Percentiles rank a stretch among this genome's conserved stretches.
Conservation (phyloP, 2,329 filamentous ascomycete genomes). For the Parafenestella ontariensis region DNA sequence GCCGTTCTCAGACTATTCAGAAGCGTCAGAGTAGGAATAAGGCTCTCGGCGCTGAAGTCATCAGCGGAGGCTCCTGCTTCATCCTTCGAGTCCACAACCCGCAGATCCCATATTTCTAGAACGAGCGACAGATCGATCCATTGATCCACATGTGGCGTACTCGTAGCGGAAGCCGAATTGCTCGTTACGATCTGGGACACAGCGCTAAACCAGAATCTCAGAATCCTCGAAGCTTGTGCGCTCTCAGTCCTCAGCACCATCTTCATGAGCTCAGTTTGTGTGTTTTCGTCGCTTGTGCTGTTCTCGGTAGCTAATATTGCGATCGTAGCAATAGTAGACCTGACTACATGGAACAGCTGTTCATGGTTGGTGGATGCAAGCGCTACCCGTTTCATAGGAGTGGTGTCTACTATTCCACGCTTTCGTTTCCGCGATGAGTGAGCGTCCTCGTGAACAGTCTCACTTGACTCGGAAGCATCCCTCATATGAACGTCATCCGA, state of each 20-base stretch:
- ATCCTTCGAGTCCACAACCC: constrained; percentile 34
- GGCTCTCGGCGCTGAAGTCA: constrained; percentile 48
- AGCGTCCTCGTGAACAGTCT: constrained; percentile 29
- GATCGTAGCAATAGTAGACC: constrained; percentile 29
- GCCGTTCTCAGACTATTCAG: constrained; percentile 24
- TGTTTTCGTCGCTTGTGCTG: constrained; percentile 22
- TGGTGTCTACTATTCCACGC: constrained; percentile 29
- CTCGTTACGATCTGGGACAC: constrained; percentile 23
- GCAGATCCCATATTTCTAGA: constrained; percentile 45
- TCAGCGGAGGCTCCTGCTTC: constrained; percentile 39
- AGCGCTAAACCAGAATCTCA: constrained; percentile 45
- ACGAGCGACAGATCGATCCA: constrained; percentile 31
- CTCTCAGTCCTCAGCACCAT: constrained; percentile 44
- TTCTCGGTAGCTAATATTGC: constrained; percentile 18
- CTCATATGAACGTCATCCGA: constrained; percentile 16
- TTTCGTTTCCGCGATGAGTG: constrained; percentile 47
- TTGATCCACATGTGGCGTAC: constrained; percentile 4
- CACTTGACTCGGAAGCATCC: constrained; percentile 37
- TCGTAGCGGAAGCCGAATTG: background rate
- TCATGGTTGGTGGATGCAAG: constrained; percentile 16
- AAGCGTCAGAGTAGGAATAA: constrained; percentile 41
- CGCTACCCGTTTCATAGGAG: constrained; percentile 22
- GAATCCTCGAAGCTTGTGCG: constrained; percentile 44
- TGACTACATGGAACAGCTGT: constrained; percentile 34
- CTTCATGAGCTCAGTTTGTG: constrained; percentile 45